Percentiles rank a stretch among this genome's conserved stretches.
These are phyloP conservation scores for Parietaria judaica DNA, from an alignment of 306 rosid genomes.

Conservation along the genomic window DNA sequence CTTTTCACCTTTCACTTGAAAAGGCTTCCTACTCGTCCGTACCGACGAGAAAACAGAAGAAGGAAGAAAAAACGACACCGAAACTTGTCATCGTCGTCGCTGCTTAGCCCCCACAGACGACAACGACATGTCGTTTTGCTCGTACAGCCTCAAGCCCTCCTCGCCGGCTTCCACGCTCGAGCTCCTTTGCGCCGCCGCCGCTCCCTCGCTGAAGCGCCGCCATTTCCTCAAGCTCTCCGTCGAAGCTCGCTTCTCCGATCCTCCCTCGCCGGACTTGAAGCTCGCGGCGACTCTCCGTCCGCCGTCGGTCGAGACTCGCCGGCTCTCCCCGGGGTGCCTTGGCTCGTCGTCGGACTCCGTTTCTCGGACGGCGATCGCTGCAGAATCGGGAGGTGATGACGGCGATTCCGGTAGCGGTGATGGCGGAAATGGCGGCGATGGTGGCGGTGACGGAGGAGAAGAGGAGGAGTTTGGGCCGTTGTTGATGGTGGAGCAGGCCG, in stretches of 20 bases:
- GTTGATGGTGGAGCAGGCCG: slow-evolving; percentile 56
- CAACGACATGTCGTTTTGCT: slow-evolving; percentile 36
- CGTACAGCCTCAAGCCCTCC: slow-evolving; percentile 23
- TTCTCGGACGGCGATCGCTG: slow-evolving; percentile 12
- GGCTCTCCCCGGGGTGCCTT: slow-evolving; percentile 24
- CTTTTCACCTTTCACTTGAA: too few relatives aligned
- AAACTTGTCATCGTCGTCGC: background rate
- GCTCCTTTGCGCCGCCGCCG: slow-evolving; percentile 16
- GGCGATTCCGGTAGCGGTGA: slow-evolving; percentile 6
- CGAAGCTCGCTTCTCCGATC: slow-evolving; percentile 1
- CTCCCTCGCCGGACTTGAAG: slow-evolving; percentile 1
- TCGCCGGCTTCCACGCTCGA: slow-evolving; percentile 5
- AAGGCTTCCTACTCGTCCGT: too few relatives aligned
- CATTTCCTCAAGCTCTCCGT: background rate
- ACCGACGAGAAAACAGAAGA: too few relatives aligned
- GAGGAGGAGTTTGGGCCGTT: slow-evolving; percentile 67
- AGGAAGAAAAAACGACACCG: background rate
- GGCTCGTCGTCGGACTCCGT: slow-evolving; percentile 23
- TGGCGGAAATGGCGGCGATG: slow-evolving; percentile 20
- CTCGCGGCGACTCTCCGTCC: slow-evolving; percentile 16
- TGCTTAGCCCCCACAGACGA: background rate
- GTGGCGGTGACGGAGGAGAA: slow-evolving; percentile 32
- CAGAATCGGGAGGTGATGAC: slow-evolving; percentile 11
- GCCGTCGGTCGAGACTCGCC: slow-evolving; percentile 6
- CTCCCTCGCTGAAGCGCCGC: slow-evolving; percentile 12